Evolutionary conservation across 2,329 filamentous ascomycete genomes (phyloP), one percentile per base, ranked within the genome.

Genomic region (Clonostachys rosea): DNA sequence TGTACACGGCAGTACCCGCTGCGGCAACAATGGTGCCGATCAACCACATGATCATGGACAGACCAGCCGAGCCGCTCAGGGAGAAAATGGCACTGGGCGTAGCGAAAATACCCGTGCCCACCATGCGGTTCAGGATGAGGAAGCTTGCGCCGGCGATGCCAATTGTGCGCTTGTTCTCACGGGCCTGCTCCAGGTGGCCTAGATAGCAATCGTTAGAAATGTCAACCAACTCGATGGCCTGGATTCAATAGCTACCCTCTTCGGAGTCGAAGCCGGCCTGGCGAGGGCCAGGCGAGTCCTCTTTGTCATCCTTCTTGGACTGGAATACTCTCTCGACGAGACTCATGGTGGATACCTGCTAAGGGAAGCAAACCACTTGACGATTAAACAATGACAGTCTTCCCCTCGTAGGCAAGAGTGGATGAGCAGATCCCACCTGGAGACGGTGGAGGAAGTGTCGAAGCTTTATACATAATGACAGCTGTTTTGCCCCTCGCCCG

Each of bases 31-130:
- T 55, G 65, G 79, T 79, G 24, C 82, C 83, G 2, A 69, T 69
- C 2, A 85, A 69, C 83, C 83, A 86, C 52, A 86, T 75, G 52
- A 85, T 73, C 18, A 86, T 69, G 0, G 80, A 70, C 0, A 85
- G 69, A 5, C 82, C 83, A n/a, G 83, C 74, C 49, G 77, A 82
- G 48, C 82, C 81, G 9, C 73, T 77, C 0, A 80, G 70, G 3
- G 63, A 56, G 45, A 85, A 68, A 52, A 86, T 83, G 39, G 74
- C 70, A 40, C 73, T 73, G 0, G 82, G 81, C 0, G 81, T 85
- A 2, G 82, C 78, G 54, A 85, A 86, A 62, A 86, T 85, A 51
- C 83, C 82, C 11, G 80, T 84, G 40, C 83, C 82, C 48, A 86
- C 79, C 66, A 85, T 79, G 49, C 81, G 77, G 66, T 84, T 84